Evolutionary conservation across 805 yeast species (phyloP).

Genomic region (Candida sithepensis): DNA sequence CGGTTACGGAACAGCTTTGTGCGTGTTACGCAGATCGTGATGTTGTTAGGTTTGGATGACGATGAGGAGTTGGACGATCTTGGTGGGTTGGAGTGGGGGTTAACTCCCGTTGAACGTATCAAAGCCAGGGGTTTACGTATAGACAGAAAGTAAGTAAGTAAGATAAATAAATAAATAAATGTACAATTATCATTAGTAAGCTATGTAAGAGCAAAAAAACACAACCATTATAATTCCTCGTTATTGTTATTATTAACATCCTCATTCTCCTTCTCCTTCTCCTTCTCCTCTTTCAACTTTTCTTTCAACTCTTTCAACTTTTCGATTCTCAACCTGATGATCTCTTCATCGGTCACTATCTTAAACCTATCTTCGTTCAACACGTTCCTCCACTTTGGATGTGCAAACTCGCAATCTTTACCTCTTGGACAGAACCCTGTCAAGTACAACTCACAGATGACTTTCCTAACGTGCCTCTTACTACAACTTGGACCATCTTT

Average conservation of each 20-base stretch:
- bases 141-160: constrained; percentile 25
- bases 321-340: constrained; percentile 24
- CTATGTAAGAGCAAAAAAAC: neutral
- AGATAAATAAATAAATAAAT: neutral
- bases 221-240: constrained; percentile 1
- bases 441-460: constrained; percentile 72
- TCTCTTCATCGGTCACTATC: constrained; percentile 40
- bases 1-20: constrained; percentile 73
- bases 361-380: constrained; percentile 42
- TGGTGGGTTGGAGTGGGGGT: constrained; percentile 54
- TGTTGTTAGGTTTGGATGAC: constrained; percentile 79
- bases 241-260: constrained; percentile 1
- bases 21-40: constrained; percentile 78
- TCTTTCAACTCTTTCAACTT: constrained; percentile 16
- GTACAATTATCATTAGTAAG: neutral
- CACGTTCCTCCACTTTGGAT: constrained; percentile 65
- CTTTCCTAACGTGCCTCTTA: constrained; percentile 73
- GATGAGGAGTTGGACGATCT: constrained; percentile 38
- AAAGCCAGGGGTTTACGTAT: constrained; percentile 58
- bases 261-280: constrained; percentile 4
- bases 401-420: constrained; percentile 70
- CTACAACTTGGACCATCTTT: constrained; percentile 85
- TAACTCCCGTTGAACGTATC: constrained; percentile 72
- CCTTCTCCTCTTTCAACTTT: constrained; percentile 10
- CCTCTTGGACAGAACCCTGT: constrained; percentile 96